A percentile compares a stretch with the other conserved stretches of the same genome.
These are phyloP conservation scores for Ganoderma sinense DNA, from an alignment of 1,284 basidiomycete species.

Conservation along the genomic window DNA sequence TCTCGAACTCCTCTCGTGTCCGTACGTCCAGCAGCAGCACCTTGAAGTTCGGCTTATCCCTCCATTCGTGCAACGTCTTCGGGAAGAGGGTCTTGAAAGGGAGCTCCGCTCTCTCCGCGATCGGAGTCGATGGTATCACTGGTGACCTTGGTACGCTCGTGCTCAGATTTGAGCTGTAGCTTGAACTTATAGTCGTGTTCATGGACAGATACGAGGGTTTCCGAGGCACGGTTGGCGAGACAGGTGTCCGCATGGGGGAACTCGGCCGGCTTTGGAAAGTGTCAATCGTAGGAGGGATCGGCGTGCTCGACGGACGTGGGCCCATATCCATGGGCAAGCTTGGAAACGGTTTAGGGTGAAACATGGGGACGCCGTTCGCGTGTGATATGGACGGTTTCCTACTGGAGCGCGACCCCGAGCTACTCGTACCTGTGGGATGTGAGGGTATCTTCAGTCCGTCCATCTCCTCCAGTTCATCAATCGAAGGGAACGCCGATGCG, in stretches of 20 bases:
- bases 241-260: slow-evolving; percentile 50
- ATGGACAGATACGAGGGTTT: slow-evolving; percentile 57
- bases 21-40: slow-evolving; percentile 88
- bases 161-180: slow-evolving; percentile 2
- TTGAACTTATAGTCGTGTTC: slow-evolving; percentile 22
- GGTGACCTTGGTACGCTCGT: slow-evolving; percentile 37
- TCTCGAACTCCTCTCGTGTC: slow-evolving; percentile 77
- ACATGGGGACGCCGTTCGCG: slow-evolving; percentile 22
- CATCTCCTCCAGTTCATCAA: slow-evolving; percentile 75
- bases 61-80: slow-evolving; percentile 66
- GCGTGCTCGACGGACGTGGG: slow-evolving; percentile 75
- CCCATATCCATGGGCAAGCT: slow-evolving; percentile 61
- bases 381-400: slow-evolving; percentile 24
- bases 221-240: slow-evolving; percentile 47
- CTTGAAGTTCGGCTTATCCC: slow-evolving; percentile 61
- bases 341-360: slow-evolving; percentile 50
- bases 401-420: slow-evolving; percentile 31
- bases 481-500: slow-evolving; percentile 70
- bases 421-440: slow-evolving; percentile 46
- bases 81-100: slow-evolving; percentile 66
- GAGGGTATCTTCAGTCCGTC: slow-evolving; percentile 56
- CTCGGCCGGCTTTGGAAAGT: slow-evolving; percentile 66
- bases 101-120: slow-evolving; percentile 50
- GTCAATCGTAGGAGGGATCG: slow-evolving; percentile 65
- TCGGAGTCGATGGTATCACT: slow-evolving; percentile 38